Conservation (phyloP, 306 rosid species). For the Cucurbita argyrosperma region DNA sequence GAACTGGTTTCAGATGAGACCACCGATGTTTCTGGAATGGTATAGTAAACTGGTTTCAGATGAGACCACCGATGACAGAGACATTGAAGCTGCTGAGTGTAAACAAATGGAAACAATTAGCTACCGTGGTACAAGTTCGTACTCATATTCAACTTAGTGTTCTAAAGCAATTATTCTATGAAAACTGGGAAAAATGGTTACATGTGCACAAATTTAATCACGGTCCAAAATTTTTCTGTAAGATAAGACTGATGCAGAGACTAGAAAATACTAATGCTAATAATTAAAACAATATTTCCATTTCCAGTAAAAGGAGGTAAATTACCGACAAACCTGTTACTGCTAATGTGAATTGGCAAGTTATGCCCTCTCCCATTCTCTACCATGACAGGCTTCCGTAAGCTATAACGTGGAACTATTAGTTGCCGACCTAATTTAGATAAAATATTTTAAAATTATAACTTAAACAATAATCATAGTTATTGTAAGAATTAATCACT, state of each 20-base stretch:
- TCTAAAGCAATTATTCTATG: background rate
- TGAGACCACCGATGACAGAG: background rate
- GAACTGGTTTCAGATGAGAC: too few species aligned
- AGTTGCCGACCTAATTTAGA: background rate
- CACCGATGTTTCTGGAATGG: too few species aligned
- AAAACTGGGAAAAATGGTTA: background rate
- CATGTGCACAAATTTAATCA: background rate
- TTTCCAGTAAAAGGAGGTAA: background rate
- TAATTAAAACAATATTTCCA: background rate
- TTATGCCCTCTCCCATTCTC: background rate
- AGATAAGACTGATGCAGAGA: background rate
- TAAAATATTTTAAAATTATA: background rate
- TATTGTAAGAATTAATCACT: background rate
- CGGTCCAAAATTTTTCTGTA: background rate
- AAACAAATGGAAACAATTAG: background rate
- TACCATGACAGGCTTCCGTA: background rate
- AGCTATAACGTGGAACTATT: background rate
- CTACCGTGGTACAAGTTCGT: background rate
- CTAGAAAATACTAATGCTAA: background rate
- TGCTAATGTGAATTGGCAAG: background rate
- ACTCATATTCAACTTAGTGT: background rate
- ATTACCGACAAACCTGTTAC: background rate
- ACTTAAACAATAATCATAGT: background rate
- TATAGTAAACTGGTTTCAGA: background rate
- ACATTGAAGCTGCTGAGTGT: background rate